A percentile compares a stretch with the other conserved stretches of the same genome.
Evolutionary conservation across 805 yeast species (phyloP).

Genomic region (Wickerhamia fluorescens): DNA sequence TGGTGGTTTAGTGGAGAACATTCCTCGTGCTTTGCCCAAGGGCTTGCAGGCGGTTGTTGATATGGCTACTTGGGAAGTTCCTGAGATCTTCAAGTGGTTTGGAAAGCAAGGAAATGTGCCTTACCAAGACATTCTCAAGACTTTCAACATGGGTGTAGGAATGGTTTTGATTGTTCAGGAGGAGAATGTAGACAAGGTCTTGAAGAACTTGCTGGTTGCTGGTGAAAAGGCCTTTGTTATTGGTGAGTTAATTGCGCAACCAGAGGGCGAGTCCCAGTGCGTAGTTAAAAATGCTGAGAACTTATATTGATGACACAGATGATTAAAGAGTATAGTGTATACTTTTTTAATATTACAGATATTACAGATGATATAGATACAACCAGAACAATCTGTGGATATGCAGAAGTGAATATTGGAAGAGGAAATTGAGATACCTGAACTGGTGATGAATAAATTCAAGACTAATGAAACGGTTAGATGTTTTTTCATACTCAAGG

Average conservation of each 20-base stretch:
- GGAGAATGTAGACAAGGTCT: constrained; percentile 55
- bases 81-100: constrained; percentile 89
- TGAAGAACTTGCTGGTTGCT: constrained; percentile 45
- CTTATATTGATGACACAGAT: constrained; percentile 30
- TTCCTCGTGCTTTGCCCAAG: constrained; percentile 89
- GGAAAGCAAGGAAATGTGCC: constrained; percentile 92
- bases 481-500: too few relatives aligned
- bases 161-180: constrained; percentile 83
- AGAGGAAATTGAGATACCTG: too few relatives aligned
- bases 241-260: constrained; percentile 29
- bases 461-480: too few relatives aligned
- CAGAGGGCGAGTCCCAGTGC: constrained; percentile 53
- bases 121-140: constrained; percentile 72
- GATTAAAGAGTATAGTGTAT: constrained; percentile 1
- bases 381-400: too few relatives aligned
- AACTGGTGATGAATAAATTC: too few relatives aligned
- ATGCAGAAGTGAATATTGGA: too few relatives aligned
- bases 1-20: constrained; percentile 94
- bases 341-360: neutral
- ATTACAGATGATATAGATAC: too few relatives aligned
- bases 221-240: constrained; percentile 67
- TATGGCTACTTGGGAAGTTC: constrained; percentile 73
- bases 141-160: constrained; percentile 94
- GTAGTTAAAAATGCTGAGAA: constrained; percentile 44
- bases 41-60: constrained; percentile 76